Conservation (phyloP, 768 basidiomycete species). For the Russula earlei region DNA sequence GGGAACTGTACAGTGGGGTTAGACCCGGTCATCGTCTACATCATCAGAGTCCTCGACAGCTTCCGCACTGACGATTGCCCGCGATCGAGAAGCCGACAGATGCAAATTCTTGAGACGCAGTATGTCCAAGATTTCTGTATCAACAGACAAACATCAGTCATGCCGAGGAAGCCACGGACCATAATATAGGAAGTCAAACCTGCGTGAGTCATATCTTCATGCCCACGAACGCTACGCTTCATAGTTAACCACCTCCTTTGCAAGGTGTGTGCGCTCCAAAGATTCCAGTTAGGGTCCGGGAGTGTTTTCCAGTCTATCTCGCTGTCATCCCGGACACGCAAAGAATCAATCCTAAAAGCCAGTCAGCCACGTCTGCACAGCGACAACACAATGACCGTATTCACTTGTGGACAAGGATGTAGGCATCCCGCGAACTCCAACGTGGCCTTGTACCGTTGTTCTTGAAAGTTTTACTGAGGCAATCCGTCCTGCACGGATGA, state of each 20-base stretch:
- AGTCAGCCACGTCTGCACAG: neutral
- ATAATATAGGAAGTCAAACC: slow-evolving; percentile 34
- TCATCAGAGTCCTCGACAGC: slow-evolving; percentile 28
- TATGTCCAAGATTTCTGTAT: slow-evolving; percentile 72
- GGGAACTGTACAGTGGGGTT: neutral
- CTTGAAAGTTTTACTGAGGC: slow-evolving; percentile 61
- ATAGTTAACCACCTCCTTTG: slow-evolving; percentile 76
- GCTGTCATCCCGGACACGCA: slow-evolving; percentile 68
- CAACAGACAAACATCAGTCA: slow-evolving; percentile 3
- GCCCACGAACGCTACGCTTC: slow-evolving; percentile 67
- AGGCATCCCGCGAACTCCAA: slow-evolving; percentile 70
- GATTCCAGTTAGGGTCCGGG: slow-evolving; percentile 66
- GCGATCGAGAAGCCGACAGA: slow-evolving; percentile 32
- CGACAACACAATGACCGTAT: slow-evolving; percentile 20
- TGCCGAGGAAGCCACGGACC: neutral
- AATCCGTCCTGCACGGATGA: slow-evolving; percentile 52
- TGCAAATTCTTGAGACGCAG: slow-evolving; percentile 65
- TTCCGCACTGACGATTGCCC: slow-evolving; percentile 27
- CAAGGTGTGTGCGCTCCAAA: slow-evolving; percentile 74
- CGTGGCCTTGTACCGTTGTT: slow-evolving; percentile 60
- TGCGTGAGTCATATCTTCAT: slow-evolving; percentile 72
- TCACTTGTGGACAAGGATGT: slow-evolving; percentile 75
- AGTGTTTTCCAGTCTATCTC: slow-evolving; percentile 82
- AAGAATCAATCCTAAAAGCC: slow-evolving; percentile 51
- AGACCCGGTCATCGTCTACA: neutral